A percentile compares a stretch with the other conserved stretches of the same genome.
Evolutionary conservation across 495 filamentous ascomycete genomes (phyloP).

Genomic region (Penicillium lividum): DNA sequence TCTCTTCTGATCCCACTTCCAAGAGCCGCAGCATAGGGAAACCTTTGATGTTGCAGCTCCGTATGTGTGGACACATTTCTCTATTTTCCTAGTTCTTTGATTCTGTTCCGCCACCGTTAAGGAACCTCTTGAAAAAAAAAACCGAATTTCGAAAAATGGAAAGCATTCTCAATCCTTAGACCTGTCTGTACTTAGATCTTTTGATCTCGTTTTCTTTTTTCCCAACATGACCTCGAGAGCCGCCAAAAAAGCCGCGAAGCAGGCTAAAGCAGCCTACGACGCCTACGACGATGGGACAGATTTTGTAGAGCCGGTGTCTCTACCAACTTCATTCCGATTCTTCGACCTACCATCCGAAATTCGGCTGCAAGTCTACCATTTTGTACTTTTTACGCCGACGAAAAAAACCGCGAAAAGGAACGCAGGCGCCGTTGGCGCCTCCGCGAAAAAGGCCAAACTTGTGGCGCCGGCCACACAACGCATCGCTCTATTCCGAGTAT

Average conservation of each 20-base stretch:
- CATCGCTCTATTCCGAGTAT: constrained; percentile 62
- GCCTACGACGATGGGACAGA: constrained; percentile 20
- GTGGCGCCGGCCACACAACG: constrained; percentile 51
- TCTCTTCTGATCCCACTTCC: constrained; percentile 49
- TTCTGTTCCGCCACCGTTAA: neutral
- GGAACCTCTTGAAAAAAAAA: constrained; percentile 7
- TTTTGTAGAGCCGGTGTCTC: constrained; percentile 16
- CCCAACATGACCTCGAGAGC: constrained; percentile 24
- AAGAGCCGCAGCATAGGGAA: constrained; percentile 63
- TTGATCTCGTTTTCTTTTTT: constrained; percentile 1
- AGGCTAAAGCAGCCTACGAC: constrained; percentile 8
- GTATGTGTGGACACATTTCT: constrained; percentile 45
- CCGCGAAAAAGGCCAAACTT: constrained; percentile 67
- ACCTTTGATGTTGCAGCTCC: constrained; percentile 51
- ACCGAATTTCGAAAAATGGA: constrained; percentile 18
- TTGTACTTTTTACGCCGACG: constrained; percentile 55
- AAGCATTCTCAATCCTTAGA: constrained; percentile 15
- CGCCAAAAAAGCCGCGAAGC: constrained; percentile 17
- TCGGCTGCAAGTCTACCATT: constrained; percentile 67
- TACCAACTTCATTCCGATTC: constrained; percentile 61
- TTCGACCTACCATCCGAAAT: constrained; percentile 78
- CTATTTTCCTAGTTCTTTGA: constrained; percentile 5
- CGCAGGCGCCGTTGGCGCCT: constrained; percentile 65
- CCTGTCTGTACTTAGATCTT: constrained; percentile 21
- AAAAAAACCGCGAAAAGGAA: constrained; percentile 29